Evolutionary conservation across 805 yeast genomes (phyloP), one percentile per base, ranked within the genome.

Genomic region (Crinitomyces ghanaensis): DNA sequence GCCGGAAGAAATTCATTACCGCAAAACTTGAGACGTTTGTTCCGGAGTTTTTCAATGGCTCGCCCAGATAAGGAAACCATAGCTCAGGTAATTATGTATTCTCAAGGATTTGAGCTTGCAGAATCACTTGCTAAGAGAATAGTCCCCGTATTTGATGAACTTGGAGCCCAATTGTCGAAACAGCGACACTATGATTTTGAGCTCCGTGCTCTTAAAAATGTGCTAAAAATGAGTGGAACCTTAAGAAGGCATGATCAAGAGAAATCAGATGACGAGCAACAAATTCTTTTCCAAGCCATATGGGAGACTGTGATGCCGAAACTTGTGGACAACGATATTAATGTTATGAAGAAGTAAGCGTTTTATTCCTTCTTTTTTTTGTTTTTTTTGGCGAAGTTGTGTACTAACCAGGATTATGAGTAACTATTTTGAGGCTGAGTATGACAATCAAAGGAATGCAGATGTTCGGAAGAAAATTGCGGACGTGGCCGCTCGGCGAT

Each of bases 141-240:
- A 12, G 81, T 78, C 0, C 62, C 69, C 0, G 63, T 82, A 19
- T 77, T 83, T 40, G 39, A 40, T 1, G 50, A 48, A 1, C 50
- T 88, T n/a, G 48, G 52, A 2, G n/a, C 11, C 0, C 31, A 37
- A 0, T 54, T 72, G 8, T 64, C 80, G 0, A 15, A 39, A 0
- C 95, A 83, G 48, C 49, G 54, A 4, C 96, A 88, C 50, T 88
- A 88, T 45, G 96, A 88, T 48, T 88, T 88, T 66, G 95, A 96
- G 0, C 57, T 88, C 27, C 65, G 97, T 38, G 76, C 94, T 0
- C 53, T 88, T 37, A 88, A 86, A 48, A 65, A 74, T 24, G 70
- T 77, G 1, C 52, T 88, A 12, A 54, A 61, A 6, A 68, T 67
- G 35, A 74, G 86, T 42, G 82, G 84, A 2, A 41, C 48, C 11